A percentile compares a stretch with the other conserved stretches of the same genome.
Evolutionary conservation across 1,284 basidiomycete species (phyloP).

Genomic region (Pseudozyma hubeiensis): DNA sequence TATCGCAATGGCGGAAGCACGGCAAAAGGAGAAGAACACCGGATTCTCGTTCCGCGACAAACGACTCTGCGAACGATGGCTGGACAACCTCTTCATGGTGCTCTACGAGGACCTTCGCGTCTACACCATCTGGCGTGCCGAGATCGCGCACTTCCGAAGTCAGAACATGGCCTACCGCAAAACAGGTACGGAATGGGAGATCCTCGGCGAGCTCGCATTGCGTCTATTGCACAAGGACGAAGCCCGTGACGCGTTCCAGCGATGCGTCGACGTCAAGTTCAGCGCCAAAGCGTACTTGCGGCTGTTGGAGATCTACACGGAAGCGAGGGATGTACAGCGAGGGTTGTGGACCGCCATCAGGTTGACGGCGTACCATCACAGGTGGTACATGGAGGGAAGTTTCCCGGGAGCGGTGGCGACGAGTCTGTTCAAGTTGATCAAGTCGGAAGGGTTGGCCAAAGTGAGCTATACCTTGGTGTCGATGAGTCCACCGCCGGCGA

Average conservation of each 20-base stretch:
- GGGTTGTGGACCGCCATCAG: slow-evolving; percentile 90
- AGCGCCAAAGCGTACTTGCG: slow-evolving; percentile 91
- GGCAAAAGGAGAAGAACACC: slow-evolving; percentile 65
- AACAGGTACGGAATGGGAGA: slow-evolving; percentile 98
- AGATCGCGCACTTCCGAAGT: slow-evolving; percentile 98
- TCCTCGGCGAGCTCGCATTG: slow-evolving; percentile 90
- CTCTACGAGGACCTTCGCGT: slow-evolving; percentile 98
- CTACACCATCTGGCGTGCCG: slow-evolving; percentile 98
- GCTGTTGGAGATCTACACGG: slow-evolving; percentile 92
- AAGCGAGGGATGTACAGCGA: slow-evolving; percentile 89
- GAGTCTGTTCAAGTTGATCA: slow-evolving; percentile 90
- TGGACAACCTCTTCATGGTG: slow-evolving; percentile 99
- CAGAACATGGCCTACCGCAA: slow-evolving; percentile 97
- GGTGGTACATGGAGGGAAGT: slow-evolving; percentile 72
- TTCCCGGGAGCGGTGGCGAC: slow-evolving; percentile 91
- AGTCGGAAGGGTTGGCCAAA: slow-evolving; percentile 93
- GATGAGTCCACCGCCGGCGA: slow-evolving; percentile 73
- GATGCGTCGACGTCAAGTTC: slow-evolving; percentile 89
- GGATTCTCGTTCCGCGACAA: slow-evolving; percentile 95
- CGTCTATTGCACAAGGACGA: slow-evolving; percentile 96
- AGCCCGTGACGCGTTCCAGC: slow-evolving; percentile 94
- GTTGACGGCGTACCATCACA: slow-evolving; percentile 87
- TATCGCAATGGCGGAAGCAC: slow-evolving; percentile 43
- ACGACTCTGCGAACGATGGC: slow-evolving; percentile 94
- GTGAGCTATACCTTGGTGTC: slow-evolving; percentile 92